Evolutionary conservation across 352 stramenopile genomes (phyloP).

Genomic region (Phytophthora podocarpi): DNA sequence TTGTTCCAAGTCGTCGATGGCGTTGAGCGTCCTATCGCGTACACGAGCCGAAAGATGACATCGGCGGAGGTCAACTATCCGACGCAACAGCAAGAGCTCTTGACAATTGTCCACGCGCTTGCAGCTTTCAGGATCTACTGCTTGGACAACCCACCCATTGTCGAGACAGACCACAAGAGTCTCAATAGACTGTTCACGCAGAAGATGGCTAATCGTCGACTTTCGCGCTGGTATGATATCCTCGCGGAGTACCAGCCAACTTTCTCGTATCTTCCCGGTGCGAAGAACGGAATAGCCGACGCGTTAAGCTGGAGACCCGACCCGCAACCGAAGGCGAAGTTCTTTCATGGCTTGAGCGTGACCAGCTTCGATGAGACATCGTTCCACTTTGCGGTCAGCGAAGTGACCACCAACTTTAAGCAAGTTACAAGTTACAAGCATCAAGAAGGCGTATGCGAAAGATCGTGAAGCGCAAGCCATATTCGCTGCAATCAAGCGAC

Average conservation of each 20-base stretch:
- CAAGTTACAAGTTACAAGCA: too few species aligned
- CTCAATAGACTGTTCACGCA: not conserved
- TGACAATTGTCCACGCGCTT: not conserved
- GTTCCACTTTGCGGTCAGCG: too few species aligned
- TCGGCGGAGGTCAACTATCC: slow-evolving; percentile 15
- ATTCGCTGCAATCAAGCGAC: too few species aligned
- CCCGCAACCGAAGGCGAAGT: slow-evolving; percentile 18
- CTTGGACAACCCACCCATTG: not conserved
- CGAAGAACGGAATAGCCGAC: slow-evolving; percentile 21
- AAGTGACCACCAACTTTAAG: too few species aligned
- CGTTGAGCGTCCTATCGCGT: too few species aligned
- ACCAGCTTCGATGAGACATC: slow-evolving; percentile 14
- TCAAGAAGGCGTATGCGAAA: too few species aligned
- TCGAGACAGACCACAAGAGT: slow-evolving; percentile 13
- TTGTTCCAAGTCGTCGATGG: too few species aligned
- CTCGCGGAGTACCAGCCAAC: too few species aligned
- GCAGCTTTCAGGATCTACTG: not conserved
- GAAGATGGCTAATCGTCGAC: slow-evolving; percentile 3
- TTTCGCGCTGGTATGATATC: too few species aligned
- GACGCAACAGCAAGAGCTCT: not conserved
- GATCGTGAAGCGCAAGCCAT: too few species aligned
- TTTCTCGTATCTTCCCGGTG: slow-evolving; percentile 26
- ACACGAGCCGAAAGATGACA: slow-evolving; percentile 21
- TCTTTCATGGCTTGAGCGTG: slow-evolving; percentile 18
- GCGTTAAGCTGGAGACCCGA: slow-evolving; percentile 6